Conservation (phyloP, 139 green algal species). For the Chlamydomonas asymmetrica region DNA sequence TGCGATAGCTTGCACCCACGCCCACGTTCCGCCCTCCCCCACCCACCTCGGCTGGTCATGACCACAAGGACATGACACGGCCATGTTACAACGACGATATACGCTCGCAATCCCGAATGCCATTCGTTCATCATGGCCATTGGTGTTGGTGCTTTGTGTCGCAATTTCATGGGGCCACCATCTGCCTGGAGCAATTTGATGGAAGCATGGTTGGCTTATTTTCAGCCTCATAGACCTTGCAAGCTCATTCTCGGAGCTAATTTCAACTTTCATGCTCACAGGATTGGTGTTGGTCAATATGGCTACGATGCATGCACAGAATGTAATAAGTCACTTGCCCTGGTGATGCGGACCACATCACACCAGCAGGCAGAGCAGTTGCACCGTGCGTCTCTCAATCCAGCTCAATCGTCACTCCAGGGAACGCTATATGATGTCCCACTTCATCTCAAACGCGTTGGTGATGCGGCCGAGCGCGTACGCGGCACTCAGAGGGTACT, state of each 20-base stretch:
- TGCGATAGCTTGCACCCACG: background rate
- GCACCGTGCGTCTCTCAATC: background rate
- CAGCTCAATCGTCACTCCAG: background rate
- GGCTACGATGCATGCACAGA: background rate
- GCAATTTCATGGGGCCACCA: background rate
- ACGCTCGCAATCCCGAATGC: background rate
- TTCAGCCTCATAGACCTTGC: too few species aligned
- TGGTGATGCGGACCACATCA: background rate
- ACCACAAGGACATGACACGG: background rate
- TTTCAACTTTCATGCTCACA: background rate
- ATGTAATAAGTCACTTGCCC: background rate
- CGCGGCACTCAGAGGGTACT: conserved; percentile 90
- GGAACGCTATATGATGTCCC: conserved; percentile 62
- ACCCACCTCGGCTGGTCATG: background rate
- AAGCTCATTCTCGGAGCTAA: too few species aligned
- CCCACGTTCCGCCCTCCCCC: background rate
- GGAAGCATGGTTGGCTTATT: too few species aligned
- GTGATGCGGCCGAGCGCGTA: conserved; percentile 87
- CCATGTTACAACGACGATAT: too few species aligned
- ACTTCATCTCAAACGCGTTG: conserved; percentile 89
- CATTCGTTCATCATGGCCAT: background rate
- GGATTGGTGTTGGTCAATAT: background rate
- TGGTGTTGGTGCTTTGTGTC: background rate
- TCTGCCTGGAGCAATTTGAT: background rate
- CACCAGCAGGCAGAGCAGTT: background rate